Evolutionary conservation across 2,329 filamentous ascomycete species (phyloP).

Genomic region (Diaporthe sp.): DNA sequence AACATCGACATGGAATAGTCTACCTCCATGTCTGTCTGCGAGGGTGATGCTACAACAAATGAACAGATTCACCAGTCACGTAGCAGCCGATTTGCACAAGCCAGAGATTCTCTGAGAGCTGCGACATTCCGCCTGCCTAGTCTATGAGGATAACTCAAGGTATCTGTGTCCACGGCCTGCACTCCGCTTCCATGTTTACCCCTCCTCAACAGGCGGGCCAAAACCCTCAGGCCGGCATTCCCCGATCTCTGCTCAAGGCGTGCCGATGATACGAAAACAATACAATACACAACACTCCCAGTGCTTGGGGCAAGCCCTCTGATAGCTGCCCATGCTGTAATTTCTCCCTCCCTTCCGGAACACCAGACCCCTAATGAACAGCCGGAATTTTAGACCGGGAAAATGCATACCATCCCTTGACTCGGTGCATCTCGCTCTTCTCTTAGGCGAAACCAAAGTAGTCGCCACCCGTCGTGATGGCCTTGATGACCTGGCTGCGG

Average conservation of each 20-base stretch:
- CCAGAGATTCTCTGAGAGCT: constrained; percentile 14
- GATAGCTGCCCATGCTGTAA: constrained; percentile 39
- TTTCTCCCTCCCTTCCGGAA: constrained; percentile 36
- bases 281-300: constrained; percentile 34
- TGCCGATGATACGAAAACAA: background rate
- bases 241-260: background rate
- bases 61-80: background rate
- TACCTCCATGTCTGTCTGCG: background rate
- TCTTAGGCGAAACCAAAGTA: constrained; percentile 95
- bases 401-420: constrained; percentile 11
- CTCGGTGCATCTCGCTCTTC: background rate
- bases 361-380: constrained; percentile 38
- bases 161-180: constrained; percentile 41
- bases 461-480: constrained; percentile 97
- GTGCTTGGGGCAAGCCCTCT: constrained; percentile 34
- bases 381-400: constrained; percentile 20
- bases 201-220: constrained; percentile 10
- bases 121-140: constrained; percentile 20
- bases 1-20: background rate
- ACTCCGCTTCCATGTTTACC: constrained; percentile 40
- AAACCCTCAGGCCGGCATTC: constrained; percentile 9
- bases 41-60: background rate
- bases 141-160: constrained; percentile 19
- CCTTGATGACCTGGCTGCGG: constrained; percentile 89
- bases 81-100: background rate